Evolutionary conservation across 306 rosid species (phyloP).

Genomic region (Trifolium dubium): DNA sequence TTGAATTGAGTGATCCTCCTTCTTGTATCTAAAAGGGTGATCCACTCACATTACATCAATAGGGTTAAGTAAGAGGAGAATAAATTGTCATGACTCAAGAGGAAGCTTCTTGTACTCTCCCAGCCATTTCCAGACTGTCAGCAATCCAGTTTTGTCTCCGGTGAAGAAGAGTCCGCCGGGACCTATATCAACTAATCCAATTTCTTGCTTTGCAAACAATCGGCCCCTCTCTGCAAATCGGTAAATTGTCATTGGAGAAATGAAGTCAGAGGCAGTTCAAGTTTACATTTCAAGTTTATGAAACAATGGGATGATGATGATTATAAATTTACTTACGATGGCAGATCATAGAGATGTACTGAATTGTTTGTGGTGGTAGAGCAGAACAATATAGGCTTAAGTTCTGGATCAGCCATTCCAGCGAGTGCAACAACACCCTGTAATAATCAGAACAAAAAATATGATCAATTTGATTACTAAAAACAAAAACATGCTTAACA

Average conservation of each 20-base stretch:
- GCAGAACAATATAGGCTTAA: constrained; percentile 45
- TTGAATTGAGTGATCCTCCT: neutral
- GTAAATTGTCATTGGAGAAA: neutral
- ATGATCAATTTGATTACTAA: neutral
- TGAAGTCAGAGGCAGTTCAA: neutral
- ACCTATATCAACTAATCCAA: constrained; percentile 34
- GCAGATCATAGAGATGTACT: constrained; percentile 50
- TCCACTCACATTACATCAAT: neutral
- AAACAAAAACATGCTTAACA: neutral
- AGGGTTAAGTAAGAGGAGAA: neutral
- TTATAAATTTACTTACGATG: constrained; percentile 49
- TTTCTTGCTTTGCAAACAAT: constrained; percentile 45
- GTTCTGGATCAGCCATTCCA: constrained; percentile 44
- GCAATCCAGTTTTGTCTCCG: constrained; percentile 48
- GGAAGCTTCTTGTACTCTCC: neutral
- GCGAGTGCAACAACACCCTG: constrained; percentile 50
- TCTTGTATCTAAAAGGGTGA: neutral
- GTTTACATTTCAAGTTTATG: neutral
- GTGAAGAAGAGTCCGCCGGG: constrained; percentile 51
- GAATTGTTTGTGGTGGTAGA: constrained; percentile 46
- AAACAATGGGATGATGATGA: neutral
- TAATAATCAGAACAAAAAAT: neutral
- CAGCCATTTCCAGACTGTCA: constrained; percentile 50
- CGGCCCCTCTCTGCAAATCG: constrained; percentile 53
- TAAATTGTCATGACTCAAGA: constrained; percentile 1